phyloP scores from a whole-genome alignment of 352 stramenopile genomes.

The Globisporangium paroecandrum region DNA sequence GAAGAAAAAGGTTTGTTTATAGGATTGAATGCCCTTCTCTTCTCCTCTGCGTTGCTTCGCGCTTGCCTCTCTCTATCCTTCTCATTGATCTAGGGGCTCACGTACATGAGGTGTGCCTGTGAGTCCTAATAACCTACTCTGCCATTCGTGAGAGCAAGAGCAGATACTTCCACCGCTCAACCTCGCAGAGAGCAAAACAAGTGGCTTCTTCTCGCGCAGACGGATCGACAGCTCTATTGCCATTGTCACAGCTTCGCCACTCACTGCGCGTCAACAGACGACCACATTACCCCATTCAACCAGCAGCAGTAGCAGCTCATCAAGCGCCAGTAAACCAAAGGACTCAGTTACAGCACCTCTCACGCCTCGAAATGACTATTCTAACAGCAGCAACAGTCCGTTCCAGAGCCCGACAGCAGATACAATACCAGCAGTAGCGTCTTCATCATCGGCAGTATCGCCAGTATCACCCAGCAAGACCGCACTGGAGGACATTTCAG shows the following conservation, averaged over 20 bases:
- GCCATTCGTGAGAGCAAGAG: not conserved
- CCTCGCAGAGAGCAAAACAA: slow-evolving; percentile 34
- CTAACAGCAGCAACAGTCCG: not conserved
- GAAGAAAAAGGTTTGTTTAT: not conserved
- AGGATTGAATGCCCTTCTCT: not conserved
- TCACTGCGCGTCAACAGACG: not conserved
- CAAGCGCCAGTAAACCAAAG: not conserved
- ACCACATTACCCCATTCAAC: not conserved
- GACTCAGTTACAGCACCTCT: not conserved
- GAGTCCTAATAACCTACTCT: not conserved
- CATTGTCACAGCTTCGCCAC: not conserved
- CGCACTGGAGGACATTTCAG: slow-evolving; percentile 29
- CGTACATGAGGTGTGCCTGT: not conserved
- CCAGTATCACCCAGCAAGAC: not conserved
- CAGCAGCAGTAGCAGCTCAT: not conserved
- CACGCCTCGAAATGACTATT: not conserved
- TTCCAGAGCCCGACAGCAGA: not conserved
- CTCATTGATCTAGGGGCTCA: not conserved
- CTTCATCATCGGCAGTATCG: not conserved
- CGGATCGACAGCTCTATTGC: slow-evolving; percentile 19
- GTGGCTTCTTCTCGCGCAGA: slow-evolving; percentile 34
- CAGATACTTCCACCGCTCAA: slow-evolving; percentile 44
- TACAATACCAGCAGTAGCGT: not conserved
- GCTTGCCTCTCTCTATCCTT: not conserved
- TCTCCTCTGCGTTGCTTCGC: not conserved